Percentiles rank a stretch among this genome's conserved stretches.
Conservation (phyloP, 2,329 filamentous ascomycete genomes). For the Alternaria sp. region DNA sequence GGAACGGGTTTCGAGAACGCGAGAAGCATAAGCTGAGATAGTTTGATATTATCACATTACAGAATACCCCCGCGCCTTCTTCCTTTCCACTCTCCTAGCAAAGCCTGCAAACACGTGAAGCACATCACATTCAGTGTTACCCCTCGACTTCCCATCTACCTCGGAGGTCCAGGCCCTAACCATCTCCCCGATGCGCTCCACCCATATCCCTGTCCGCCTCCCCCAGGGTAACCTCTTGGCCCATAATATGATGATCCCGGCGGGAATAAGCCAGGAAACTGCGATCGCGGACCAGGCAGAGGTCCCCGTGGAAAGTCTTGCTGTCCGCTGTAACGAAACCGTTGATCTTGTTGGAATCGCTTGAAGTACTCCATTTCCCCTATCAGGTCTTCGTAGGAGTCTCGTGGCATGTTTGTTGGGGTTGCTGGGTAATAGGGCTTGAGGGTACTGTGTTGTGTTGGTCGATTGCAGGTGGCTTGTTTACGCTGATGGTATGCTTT, state of each 20-base stretch:
- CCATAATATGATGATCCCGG: background rate
- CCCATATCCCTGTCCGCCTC: background rate
- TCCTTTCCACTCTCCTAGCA: background rate
- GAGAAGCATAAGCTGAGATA: accelerated
- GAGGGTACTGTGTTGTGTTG: background rate
- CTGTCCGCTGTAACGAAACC: background rate
- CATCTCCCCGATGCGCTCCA: background rate
- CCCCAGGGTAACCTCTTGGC: background rate
- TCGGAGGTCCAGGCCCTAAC: background rate
- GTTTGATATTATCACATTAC: background rate
- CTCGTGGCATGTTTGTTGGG: background rate
- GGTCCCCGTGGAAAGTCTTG: background rate
- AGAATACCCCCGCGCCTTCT: too few relatives aligned
- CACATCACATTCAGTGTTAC: background rate
- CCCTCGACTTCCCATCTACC: background rate
- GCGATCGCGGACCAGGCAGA: background rate
- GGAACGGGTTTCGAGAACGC: background rate
- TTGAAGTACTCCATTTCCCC: background rate
- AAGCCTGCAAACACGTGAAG: background rate
- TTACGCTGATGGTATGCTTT: background rate
- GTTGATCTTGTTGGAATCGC: background rate
- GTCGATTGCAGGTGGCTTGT: background rate
- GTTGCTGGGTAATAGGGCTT: background rate
- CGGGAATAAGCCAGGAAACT: background rate
- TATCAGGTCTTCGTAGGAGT: background rate